These are phyloP conservation scores for Lippia alba DNA, from an alignment of 305 asterid genomes.

Conservation along the genomic window DNA sequence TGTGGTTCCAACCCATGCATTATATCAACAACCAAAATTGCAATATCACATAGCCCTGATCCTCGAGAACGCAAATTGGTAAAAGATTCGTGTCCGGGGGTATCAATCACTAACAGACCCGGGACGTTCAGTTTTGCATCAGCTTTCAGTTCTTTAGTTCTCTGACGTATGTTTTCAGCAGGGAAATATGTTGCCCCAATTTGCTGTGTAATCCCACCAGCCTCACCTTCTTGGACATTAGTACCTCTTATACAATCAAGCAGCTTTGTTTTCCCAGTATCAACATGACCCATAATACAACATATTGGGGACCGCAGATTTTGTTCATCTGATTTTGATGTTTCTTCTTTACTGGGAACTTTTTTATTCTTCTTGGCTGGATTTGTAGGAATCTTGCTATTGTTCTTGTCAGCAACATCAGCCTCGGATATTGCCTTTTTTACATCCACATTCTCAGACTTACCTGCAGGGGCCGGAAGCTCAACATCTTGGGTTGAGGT, in stretches of 20 bases:
- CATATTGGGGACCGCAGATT: slow-evolving; percentile 95
- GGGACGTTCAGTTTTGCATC: slow-evolving; percentile 98
- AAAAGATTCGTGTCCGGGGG: slow-evolving; percentile 99
- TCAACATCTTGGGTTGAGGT: slow-evolving; percentile 44
- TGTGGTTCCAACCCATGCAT: slow-evolving; percentile 99
- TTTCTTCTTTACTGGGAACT: slow-evolving; percentile 30
- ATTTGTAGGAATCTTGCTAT: slow-evolving; percentile 33
- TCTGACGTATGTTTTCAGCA: slow-evolving; percentile 94
- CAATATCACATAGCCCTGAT: slow-evolving; percentile 98
- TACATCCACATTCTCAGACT: slow-evolving; percentile 45
- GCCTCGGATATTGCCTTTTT: slow-evolving; percentile 38
- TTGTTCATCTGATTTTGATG: slow-evolving; percentile 53
- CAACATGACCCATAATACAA: slow-evolving; percentile 99
- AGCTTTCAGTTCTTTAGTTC: slow-evolving; percentile 95
- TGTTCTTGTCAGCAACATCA: slow-evolving; percentile 45
- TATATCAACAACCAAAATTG: slow-evolving; percentile 95
- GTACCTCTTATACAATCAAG: slow-evolving; percentile 99
- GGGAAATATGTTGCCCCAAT: slow-evolving; percentile 99
- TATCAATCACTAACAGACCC: slow-evolving; percentile 93
- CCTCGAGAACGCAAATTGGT: slow-evolving; percentile 96
- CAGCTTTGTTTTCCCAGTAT: slow-evolving; percentile 96
- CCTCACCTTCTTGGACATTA: slow-evolving; percentile 99
- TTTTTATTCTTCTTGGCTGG: slow-evolving; percentile 38
- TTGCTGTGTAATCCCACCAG: slow-evolving; percentile 99
- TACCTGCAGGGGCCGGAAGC: slow-evolving; percentile 46